Conservation (phyloP, 1,284 basidiomycete species). For the Irpex rosettiformis region DNA sequence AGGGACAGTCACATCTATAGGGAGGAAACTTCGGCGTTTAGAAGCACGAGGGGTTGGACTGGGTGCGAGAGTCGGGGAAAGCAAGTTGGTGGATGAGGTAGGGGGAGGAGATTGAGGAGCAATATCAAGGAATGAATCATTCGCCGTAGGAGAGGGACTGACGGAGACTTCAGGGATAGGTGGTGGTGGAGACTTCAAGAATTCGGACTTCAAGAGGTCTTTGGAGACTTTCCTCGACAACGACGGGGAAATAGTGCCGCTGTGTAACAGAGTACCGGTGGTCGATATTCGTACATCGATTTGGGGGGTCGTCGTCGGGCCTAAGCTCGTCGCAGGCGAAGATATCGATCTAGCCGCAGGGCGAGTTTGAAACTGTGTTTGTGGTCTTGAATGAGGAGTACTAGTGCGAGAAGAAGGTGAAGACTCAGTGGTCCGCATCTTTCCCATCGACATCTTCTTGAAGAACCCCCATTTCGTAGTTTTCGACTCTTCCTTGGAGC, state of each 20-base stretch:
- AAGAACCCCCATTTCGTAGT: constrained; percentile 86
- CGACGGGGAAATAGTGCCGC: constrained; percentile 29
- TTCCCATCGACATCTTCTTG: constrained; percentile 96
- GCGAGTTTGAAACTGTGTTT: constrained; percentile 12
- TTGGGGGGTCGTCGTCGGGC: constrained; percentile 39
- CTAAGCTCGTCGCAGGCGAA: constrained; percentile 4
- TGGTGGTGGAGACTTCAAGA: constrained; percentile 28
- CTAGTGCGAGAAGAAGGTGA: constrained; percentile 36
- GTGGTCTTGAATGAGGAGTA: constrained; percentile 23
- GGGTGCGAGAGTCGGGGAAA: constrained; percentile 35
- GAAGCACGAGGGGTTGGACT: constrained; percentile 44
- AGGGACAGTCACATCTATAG: constrained; percentile 67
- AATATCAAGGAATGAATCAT: constrained; percentile 17
- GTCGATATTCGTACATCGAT: constrained; percentile 71
- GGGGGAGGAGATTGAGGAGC: constrained; percentile 20
- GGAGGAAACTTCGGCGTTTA: constrained; percentile 84
- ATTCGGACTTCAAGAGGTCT: constrained; percentile 27
- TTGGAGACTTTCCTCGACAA: constrained; percentile 27
- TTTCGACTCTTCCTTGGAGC: constrained; percentile 45
- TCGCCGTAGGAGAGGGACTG: constrained; percentile 23
- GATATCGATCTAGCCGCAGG: constrained; percentile 15
- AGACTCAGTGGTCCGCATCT: constrained; percentile 59
- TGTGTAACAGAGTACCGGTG: constrained; percentile 46
- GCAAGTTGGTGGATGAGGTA: constrained; percentile 36
- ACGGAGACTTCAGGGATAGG: constrained; percentile 27